Base-by-base conservation (phyloP, 148 eudicot species). In the Fagopyrum esculentum region DNA sequence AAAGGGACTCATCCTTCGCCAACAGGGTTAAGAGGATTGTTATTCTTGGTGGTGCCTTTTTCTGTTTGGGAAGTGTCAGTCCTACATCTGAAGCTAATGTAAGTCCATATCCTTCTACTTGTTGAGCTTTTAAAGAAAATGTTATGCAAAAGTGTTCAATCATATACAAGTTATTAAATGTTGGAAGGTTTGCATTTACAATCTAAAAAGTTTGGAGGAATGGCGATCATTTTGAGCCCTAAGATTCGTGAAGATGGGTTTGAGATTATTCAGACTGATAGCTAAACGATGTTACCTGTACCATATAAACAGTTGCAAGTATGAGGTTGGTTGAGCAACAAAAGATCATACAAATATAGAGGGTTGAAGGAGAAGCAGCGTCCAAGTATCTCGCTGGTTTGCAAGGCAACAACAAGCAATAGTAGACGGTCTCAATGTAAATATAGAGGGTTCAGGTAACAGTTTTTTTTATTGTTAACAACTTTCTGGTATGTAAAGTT, bases 61-160 rank as follows among this genome's bases (percentile, higher is more conserved):
- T 90, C 81, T 87, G 89, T 11, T 74, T 87, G 57, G 98, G 98
- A 77, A 91, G 92, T 80, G 92, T 95, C 73, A 91, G 90, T 84
- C 98, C 98, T 71, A 93, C 98, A 8, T 92, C 97, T 71, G 97
- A 95, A 83, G 97, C 98, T 56, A 95, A 95, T 85, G 98, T 95
- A 83, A 76, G 84, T 83, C 51, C 48, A 13, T 69, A 16, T 64
- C 48, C 68, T 60, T 60, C 68, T 61, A 61, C 13, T 61, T 29
- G 43, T 40, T 43, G 10, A 61, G 13, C 43, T 61, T 22, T 8
- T 3, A 2, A 61, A 15, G 43, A 61, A 61, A 61, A 61, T 8
- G 35, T 61, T 29, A 40, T 61, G 43, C 68, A 9, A 4, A 29
- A 61, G 71, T 66, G 71, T 15, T 66, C 40, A 4, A n/a, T 17